Conservation (phyloP, 495 filamentous ascomycete species). For the Thermochaetoides thermophila region DNA sequence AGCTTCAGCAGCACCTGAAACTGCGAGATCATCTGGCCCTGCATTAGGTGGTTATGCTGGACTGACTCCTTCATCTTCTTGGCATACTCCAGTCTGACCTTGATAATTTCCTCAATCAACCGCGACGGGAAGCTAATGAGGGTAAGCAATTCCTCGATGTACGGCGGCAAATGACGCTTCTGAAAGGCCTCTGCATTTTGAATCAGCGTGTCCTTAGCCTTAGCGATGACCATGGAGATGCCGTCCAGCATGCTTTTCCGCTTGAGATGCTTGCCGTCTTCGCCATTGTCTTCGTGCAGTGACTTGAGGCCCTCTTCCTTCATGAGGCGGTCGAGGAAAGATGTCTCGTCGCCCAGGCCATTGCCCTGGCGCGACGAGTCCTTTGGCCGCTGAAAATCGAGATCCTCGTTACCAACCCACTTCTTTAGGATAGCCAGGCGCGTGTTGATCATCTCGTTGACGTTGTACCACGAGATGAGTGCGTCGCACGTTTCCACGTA, state of each 20-base stretch:
- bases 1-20: constrained; percentile 87
- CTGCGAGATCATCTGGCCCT: constrained; percentile 91
- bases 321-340: constrained; percentile 92
- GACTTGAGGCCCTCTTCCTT: constrained; percentile 93
- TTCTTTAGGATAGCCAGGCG: constrained; percentile 77
- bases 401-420: constrained; percentile 92
- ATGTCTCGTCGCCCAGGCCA: constrained; percentile 71
- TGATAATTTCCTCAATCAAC: constrained; percentile 91
- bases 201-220: constrained; percentile 87
- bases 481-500: constrained; percentile 73
- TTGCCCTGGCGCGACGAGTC: constrained; percentile 38
- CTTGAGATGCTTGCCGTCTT: constrained; percentile 21
- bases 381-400: constrained; percentile 67
- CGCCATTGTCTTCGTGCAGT: constrained; percentile 55
- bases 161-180: constrained; percentile 84
- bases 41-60: constrained; percentile 74
- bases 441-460: constrained; percentile 93
- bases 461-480: constrained; percentile 91
- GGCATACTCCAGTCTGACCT: constrained; percentile 79
- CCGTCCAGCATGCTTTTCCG: constrained; percentile 74
- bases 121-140: constrained; percentile 94
- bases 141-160: constrained; percentile 90
- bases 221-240: constrained; percentile 69
- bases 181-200: constrained; percentile 72
- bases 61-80: constrained; percentile 83